A percentile compares a stretch with the other conserved stretches of the same genome.
Conservation (phyloP, 164 flowering plant species). For the Echeveria elegans region DNA sequence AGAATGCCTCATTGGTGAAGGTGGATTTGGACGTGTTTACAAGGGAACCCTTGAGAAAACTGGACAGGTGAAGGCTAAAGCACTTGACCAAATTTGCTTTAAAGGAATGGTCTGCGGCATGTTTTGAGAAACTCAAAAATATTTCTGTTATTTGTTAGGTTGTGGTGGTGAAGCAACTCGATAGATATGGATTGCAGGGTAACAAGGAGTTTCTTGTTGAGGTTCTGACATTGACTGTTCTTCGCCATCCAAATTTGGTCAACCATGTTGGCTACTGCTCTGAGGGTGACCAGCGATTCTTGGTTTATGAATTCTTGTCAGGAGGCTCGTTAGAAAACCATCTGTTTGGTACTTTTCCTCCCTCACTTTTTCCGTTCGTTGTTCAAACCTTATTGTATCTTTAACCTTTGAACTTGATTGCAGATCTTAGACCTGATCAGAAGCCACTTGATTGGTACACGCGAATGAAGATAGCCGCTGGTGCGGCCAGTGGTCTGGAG, state of each 20-base stretch:
- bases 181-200: slow-evolving; percentile 6
- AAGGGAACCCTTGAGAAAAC: slow-evolving; percentile 1
- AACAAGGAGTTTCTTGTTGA: slow-evolving; percentile 11
- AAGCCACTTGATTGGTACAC: slow-evolving; percentile 9
- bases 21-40: not conserved
- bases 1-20: not conserved
- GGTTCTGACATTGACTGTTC: slow-evolving; percentile 5
- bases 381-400: not conserved
- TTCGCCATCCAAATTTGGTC: slow-evolving; percentile 9
- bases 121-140: not conserved
- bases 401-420: slow-evolving; percentile 1
- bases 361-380: not conserved
- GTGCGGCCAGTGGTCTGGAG: slow-evolving; percentile 6
- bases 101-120: not conserved
- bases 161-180: slow-evolving; percentile 10
- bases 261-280: slow-evolving; percentile 8
- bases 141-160: not conserved
- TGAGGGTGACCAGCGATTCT: slow-evolving; percentile 6
- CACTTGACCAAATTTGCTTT: not conserved
- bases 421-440: slow-evolving; percentile 5
- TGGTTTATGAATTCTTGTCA: slow-evolving; percentile 10
- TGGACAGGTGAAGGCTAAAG: not conserved
- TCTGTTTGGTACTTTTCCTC: not conserved
- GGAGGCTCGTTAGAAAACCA: slow-evolving; percentile 9
- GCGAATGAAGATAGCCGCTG: slow-evolving; percentile 7